Base-by-base conservation (phyloP, 2,329 filamentous ascomycete genomes). In the Penicillium sp. region DNA sequence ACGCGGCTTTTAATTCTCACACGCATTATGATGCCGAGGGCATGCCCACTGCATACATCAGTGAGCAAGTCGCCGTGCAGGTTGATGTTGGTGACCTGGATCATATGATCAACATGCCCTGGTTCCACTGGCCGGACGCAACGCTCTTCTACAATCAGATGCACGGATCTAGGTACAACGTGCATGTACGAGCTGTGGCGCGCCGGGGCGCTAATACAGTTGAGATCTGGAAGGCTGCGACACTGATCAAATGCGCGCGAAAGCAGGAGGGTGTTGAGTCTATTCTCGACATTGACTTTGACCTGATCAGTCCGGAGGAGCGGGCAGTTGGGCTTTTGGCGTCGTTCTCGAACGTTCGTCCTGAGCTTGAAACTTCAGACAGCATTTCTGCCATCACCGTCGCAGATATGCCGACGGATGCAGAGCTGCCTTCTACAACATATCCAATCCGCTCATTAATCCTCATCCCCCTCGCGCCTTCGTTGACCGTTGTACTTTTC, bases 31-130 rank as follows among this genome's bases (percentile, higher is more conserved):
- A 23, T 21, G 43, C 20, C 12, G 40, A 55, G 33, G 30, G 12
- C 30, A 35, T 4, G 14, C 5, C 5, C 16, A n/a, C 23, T 3
- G 12, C 54, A 1, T 58, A 54, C n/a, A 35, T 58, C 46, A 54
- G 56, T 18, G 45, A 54, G 11, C 11, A 24, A 1, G 18, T 58
- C 20, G 40, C 5, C 20, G 40, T 50, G 4, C 24, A 50, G 16
- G 46, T 58, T 9, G 46, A 53, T 16, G 46, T 46, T 5, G 56
- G 56, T 9, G 45, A 24, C 6, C 16, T 18, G 7, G 40, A 54
- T 30, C 50, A 58, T n/a, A 24, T 58, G 1, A 54, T 58, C 21
- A 58, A 58, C 40, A 47, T 58, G 16, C 56, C 56, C 26, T 58
- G 56, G 56, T 58, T 58, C 46, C 47, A 24, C 12, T 47, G 33